These are phyloP conservation scores for Leptoxyphium fumago DNA, from an alignment of 2,329 filamentous ascomycete species.

Conservation along the genomic window DNA sequence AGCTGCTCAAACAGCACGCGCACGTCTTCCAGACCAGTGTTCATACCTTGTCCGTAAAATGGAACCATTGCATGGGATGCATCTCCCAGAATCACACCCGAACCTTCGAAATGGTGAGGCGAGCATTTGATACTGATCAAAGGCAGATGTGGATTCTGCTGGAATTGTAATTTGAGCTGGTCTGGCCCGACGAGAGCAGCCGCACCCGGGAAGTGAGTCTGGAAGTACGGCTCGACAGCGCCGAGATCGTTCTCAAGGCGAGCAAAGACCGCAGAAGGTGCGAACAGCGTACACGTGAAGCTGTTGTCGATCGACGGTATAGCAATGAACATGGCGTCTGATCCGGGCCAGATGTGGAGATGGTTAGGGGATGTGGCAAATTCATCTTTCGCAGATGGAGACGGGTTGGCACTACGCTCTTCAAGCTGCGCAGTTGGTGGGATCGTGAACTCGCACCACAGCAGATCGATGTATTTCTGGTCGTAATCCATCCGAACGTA, in stretches of 20 bases:
- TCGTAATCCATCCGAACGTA: slow-evolving; percentile 78
- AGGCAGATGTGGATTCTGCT: slow-evolving; percentile 72
- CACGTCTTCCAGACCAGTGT: slow-evolving; percentile 89
- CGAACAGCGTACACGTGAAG: slow-evolving; percentile 90
- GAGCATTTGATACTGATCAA: slow-evolving; percentile 86
- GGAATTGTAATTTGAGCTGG: slow-evolving; percentile 58
- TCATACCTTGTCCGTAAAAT: slow-evolving; percentile 98
- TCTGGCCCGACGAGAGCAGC: slow-evolving; percentile 51
- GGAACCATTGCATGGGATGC: slow-evolving; percentile 96
- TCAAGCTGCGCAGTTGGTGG: slow-evolving; percentile 28
- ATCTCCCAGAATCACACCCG: slow-evolving; percentile 77
- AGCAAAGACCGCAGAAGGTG: slow-evolving; percentile 56
- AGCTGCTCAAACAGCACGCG: slow-evolving; percentile 71
- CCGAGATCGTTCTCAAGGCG: slow-evolving; percentile 49
- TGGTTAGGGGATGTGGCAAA: slow-evolving; percentile 85
- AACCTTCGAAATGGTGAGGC: slow-evolving; percentile 67
- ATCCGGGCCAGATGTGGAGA: slow-evolving; percentile 92
- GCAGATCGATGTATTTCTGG: slow-evolving; percentile 87
- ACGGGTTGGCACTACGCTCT: slow-evolving; percentile 3
- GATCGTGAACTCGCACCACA: slow-evolving; percentile 95
- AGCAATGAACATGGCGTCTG: slow-evolving; percentile 95
- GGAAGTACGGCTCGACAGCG: slow-evolving; percentile 57
- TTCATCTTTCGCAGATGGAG: slow-evolving; percentile 25
- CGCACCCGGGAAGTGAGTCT: slow-evolving; percentile 74
- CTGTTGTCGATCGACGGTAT: slow-evolving; percentile 78